Percentiles rank a stretch among this genome's conserved stretches.
Evolutionary conservation across 495 filamentous ascomycete species (phyloP).

Genomic region (Penicillium arizonense): DNA sequence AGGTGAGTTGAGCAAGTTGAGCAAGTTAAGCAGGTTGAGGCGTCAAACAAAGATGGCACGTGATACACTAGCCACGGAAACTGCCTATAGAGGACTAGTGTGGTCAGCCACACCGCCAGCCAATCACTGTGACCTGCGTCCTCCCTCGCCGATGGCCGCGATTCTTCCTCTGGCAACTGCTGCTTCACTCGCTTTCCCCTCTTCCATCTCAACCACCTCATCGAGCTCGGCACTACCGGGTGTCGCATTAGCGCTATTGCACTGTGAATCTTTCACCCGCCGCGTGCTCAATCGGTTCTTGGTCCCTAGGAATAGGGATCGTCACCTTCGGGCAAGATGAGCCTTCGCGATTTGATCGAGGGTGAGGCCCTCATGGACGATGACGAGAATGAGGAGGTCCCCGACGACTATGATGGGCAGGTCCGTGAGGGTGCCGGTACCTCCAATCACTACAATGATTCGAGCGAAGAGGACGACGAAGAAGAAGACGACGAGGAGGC

Average conservation of each 20-base stretch:
- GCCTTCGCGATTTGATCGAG: slow-evolving; percentile 74
- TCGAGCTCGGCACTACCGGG: slow-evolving; percentile 13
- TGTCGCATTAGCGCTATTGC: slow-evolving; percentile 10
- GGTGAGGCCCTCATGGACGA: slow-evolving; percentile 81
- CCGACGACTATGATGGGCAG: slow-evolving; percentile 74
- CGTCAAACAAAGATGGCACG: background rate
- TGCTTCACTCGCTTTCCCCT: slow-evolving; percentile 11
- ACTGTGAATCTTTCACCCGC: slow-evolving; percentile 1
- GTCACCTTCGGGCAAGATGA: slow-evolving; percentile 53
- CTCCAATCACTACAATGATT: slow-evolving; percentile 65
- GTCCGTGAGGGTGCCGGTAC: slow-evolving; percentile 39
- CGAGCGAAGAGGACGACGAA: slow-evolving; percentile 94
- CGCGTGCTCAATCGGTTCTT: slow-evolving; percentile 6
- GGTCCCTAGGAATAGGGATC: slow-evolving; percentile 19
- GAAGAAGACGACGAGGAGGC: slow-evolving; percentile 91
- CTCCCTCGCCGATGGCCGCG: slow-evolving; percentile 18
- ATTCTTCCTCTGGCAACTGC: slow-evolving; percentile 11
- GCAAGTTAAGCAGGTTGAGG: background rate
- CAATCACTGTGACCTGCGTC: slow-evolving; percentile 26
- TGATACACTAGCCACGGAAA: slow-evolving; percentile 14
- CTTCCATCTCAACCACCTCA: slow-evolving; percentile 1
- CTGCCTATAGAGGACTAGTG: background rate
- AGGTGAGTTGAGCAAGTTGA: too few relatives aligned
- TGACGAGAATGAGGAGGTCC: slow-evolving; percentile 87
- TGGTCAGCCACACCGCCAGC: slow-evolving; percentile 10